phyloP scores from a whole-genome alignment of 495 filamentous ascomycete genomes.

The Aspergillus olivimuriae region DNA sequence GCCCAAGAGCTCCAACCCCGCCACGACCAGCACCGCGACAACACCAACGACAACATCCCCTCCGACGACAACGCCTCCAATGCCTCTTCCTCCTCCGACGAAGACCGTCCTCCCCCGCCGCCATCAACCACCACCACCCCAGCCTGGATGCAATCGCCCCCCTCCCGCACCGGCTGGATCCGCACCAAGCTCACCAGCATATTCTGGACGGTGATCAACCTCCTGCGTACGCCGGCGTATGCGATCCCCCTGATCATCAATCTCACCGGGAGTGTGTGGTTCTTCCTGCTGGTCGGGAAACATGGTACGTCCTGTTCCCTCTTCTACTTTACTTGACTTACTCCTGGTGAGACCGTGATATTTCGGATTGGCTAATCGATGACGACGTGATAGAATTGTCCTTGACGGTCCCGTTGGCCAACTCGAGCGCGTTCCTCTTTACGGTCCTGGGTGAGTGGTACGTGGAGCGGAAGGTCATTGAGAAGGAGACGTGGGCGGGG shows the following conservation, averaged over 20 bases:
- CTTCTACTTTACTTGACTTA: neutral
- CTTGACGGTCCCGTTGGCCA: conserved; percentile 89
- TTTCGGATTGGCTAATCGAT: neutral
- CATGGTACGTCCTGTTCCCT: conserved; percentile 56
- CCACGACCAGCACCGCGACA: conserved; percentile 4
- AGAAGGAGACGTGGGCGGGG: conserved; percentile 81
- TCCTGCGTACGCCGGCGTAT: conserved; percentile 76
- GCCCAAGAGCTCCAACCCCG: conserved; percentile 15
- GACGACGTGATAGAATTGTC: conserved; percentile 59
- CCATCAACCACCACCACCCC: conserved; percentile 7
- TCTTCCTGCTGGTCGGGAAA: conserved; percentile 89
- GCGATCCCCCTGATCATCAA: conserved; percentile 82
- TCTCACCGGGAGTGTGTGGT: conserved; percentile 93
- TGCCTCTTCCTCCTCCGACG: conserved; percentile 3
- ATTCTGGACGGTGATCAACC: conserved; percentile 68
- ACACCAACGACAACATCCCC: neutral
- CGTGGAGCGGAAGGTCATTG: conserved; percentile 84
- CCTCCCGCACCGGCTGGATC: conserved; percentile 36
- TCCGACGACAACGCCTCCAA: neutral
- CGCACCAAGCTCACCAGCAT: conserved; percentile 48
- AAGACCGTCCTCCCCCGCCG: conserved; percentile 13
- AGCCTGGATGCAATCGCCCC: conserved; percentile 19
- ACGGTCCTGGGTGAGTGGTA: conserved; percentile 95
- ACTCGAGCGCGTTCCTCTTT: conserved; percentile 89
- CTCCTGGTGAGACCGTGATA: neutral